These are phyloP conservation scores for Choanephora cucurbitarum DNA, from an alignment of 371 early-diverging fungal species.

Conservation along the genomic window DNA sequence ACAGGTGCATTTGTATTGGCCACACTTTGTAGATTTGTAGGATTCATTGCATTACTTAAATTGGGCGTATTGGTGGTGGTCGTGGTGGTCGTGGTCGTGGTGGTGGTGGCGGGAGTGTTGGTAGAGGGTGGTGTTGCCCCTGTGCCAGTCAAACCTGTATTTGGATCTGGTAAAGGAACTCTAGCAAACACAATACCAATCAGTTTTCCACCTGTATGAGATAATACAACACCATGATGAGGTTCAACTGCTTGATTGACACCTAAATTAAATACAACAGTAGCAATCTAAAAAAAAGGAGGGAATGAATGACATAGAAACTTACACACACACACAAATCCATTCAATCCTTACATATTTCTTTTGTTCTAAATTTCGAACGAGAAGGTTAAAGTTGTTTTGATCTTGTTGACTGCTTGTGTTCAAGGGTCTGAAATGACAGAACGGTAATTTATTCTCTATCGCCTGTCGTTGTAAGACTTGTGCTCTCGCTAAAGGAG, in stretches of 20 bases:
- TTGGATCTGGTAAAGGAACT: constrained; percentile 53
- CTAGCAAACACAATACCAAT: constrained; percentile 58
- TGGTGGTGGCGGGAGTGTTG: constrained; percentile 20
- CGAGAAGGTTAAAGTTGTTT: constrained; percentile 45
- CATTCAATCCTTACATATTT: constrained; percentile 60
- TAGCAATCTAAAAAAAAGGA: constrained; percentile 56
- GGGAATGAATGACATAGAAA: no score
- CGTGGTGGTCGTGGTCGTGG: constrained; percentile 18
- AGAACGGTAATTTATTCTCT: constrained; percentile 52
- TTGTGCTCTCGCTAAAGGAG: constrained; percentile 46
- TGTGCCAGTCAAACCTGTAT: constrained; percentile 12
- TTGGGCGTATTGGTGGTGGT: no score
- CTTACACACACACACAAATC: no score
- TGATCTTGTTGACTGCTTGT: constrained; percentile 50
- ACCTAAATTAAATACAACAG: constrained; percentile 38
- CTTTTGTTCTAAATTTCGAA: constrained; percentile 54
- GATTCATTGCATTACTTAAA: no score
- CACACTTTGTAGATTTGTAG: neutral
- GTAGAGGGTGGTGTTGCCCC: constrained; percentile 16
- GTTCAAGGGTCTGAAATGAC: constrained; percentile 52
- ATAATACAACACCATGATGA: constrained; percentile 51
- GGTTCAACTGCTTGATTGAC: constrained; percentile 26
- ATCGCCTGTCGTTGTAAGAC: constrained; percentile 48
- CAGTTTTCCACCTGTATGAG: constrained; percentile 45
- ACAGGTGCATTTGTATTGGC: constrained; percentile 17